Base-by-base conservation (phyloP, 129 eudicot genomes). In the Silybum marianum region DNA sequence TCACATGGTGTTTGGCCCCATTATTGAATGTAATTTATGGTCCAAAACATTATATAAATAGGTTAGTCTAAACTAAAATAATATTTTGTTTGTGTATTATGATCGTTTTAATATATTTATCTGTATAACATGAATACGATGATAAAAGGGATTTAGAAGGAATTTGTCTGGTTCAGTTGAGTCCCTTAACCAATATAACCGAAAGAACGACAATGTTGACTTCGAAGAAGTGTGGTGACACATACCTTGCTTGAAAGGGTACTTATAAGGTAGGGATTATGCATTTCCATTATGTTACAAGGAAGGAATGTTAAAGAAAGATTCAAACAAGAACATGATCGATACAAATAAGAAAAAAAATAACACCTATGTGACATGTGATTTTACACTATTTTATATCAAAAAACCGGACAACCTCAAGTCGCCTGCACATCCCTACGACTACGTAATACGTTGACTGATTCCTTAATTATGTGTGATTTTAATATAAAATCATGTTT, bases 1-100 rank as follows among this genome's bases (percentile, higher is more conserved):
- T 72, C 84, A 72, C 83, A 51, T 79, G 83, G 70, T 70, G 22
- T 73, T 72, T 72, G 84, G 73, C 73, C 73, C 72, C 6, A 71
- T 46, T 68, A 54, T 80, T 58, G 75, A 80, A 73, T 72, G 72
- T 36, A 80, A 70, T 58, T 72, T 62, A 58, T 58, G 66, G 66
- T 58, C 22, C 23, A 16, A n/a, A n/a, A 58, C 10, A 7, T 69
- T 79, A 79, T 46, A 28, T 79, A 71, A 51, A 7, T 34, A 80
- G 14, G 28, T 32, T 58, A 58, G 23, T 58, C 3, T n/a, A n/a
- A 18, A 18, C 23, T 1, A 58, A 58, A 54, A 16, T 9, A 54
- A 7, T 54, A n/a, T 58, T 58, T 58, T 58, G 66, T 58, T n/a
- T 58, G 9, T 58, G 9, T 58, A 58, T 58, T n/a, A 6, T n/a